phyloP scores from a whole-genome alignment of 805 yeast genomes.

The Starmerella stigmatis region DNA sequence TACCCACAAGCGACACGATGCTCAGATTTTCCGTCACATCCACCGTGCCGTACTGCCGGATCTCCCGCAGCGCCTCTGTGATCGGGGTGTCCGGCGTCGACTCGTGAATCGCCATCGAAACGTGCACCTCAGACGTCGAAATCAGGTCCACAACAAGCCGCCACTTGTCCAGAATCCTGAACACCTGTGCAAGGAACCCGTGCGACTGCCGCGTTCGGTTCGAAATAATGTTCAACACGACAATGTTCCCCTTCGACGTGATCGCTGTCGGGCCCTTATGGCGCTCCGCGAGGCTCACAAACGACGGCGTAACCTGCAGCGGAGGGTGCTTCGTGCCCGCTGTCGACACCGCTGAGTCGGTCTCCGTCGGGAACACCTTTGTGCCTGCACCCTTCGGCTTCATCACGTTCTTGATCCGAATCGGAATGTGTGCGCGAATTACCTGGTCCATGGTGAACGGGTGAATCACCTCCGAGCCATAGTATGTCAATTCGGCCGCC shows the following conservation, averaged over 20 bases:
- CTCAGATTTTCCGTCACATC: constrained; percentile 82
- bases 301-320: constrained; percentile 1
- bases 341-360: constrained; percentile 35
- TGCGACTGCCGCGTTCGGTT: constrained; percentile 87
- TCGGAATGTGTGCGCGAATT: constrained; percentile 88
- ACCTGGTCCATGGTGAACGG: constrained; percentile 99
- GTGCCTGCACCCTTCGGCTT: constrained; percentile 93
- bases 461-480: constrained; percentile 95
- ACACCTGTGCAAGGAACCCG: constrained; percentile 87
- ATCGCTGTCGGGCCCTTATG: constrained; percentile 68
- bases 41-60: constrained; percentile 72
- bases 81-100: constrained; percentile 48
- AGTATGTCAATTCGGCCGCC: constrained; percentile 95
- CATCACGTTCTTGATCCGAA: constrained; percentile 89
- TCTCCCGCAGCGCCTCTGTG: constrained; percentile 64
- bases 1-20: constrained; percentile 89
- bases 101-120: constrained; percentile 90
- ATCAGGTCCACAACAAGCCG: constrained; percentile 87
- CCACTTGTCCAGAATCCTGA: constrained; percentile 72
- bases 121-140: constrained; percentile 95
- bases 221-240: constrained; percentile 86
- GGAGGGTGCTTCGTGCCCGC: constrained; percentile 3
- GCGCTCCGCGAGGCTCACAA: constrained; percentile 4
- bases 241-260: constrained; percentile 85
- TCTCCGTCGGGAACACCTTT: constrained; percentile 71